Conservation (phyloP, 2,329 filamentous ascomycete genomes). For the Aspergillus uvarum region DNA sequence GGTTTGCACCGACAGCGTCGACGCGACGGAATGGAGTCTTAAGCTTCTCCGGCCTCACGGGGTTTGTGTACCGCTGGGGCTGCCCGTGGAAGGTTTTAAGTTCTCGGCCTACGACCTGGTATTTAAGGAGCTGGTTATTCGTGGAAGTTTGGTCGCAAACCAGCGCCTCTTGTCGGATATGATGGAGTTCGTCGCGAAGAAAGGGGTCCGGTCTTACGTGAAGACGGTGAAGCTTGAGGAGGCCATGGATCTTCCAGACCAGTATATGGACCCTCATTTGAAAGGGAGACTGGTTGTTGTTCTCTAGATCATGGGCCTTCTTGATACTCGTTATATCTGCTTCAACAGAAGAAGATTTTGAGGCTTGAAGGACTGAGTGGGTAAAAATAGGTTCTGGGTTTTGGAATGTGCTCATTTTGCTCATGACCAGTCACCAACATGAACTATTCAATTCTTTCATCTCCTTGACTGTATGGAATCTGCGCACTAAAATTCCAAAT, state of each 20-base stretch:
- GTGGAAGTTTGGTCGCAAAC: constrained; percentile 8
- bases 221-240: background rate
- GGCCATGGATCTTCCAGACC: background rate
- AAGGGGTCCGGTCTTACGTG: constrained; percentile 1
- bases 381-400: too few species aligned
- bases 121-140: constrained; percentile 12
- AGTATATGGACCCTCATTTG: constrained; percentile 4
- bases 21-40: constrained; percentile 10
- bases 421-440: too few species aligned
- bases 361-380: too few species aligned
- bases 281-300: constrained; percentile 4
- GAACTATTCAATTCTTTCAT: too few species aligned
- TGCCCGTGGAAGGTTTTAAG: constrained; percentile 9
- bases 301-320: background rate
- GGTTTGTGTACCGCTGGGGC: constrained; percentile 6
- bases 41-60: constrained; percentile 5
- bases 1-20: constrained; percentile 10
- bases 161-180: constrained; percentile 7
- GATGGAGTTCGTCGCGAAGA: constrained; percentile 8
- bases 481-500: too few species aligned
- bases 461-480: too few species aligned
- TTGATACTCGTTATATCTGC: too few species aligned
- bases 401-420: too few species aligned
- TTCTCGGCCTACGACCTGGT: constrained; percentile 9
- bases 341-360: too few species aligned